These are phyloP conservation scores for Phlebopus sp. DNA, from an alignment of 1,284 basidiomycete species.

Conservation along the genomic window DNA sequence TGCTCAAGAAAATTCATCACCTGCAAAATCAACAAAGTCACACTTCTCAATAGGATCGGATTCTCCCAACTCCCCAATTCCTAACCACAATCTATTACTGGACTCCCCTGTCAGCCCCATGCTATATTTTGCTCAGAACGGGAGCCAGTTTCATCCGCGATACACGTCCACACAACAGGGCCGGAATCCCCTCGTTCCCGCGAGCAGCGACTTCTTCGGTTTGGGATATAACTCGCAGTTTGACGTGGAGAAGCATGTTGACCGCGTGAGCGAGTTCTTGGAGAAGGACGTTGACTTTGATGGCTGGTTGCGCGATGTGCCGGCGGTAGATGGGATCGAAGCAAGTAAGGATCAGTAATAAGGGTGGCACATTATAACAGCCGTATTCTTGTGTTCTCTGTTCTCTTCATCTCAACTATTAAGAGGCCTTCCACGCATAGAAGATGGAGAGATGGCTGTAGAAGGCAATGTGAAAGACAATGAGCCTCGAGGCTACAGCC, in stretches of 20 bases:
- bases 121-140: slow-evolving; percentile 37
- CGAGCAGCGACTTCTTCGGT: slow-evolving; percentile 28
- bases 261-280: slow-evolving; percentile 40
- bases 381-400: slow-evolving; percentile 12
- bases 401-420: slow-evolving; percentile 17
- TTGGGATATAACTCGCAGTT: slow-evolving; percentile 47
- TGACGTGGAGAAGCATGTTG: slow-evolving; percentile 43
- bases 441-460: slow-evolving; percentile 14
- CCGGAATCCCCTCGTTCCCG: slow-evolving; percentile 17
- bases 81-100: slow-evolving; percentile 26
- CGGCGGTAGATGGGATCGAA: slow-evolving; percentile 14
- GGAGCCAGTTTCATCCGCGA: slow-evolving; percentile 37
- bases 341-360: slow-evolving; percentile 12
- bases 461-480: slow-evolving; percentile 27
- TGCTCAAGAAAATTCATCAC: slow-evolving; percentile 25
- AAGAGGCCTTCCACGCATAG: slow-evolving; percentile 9
- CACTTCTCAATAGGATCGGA: slow-evolving; percentile 44
- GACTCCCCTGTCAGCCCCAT: slow-evolving; percentile 39
- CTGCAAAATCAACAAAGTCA: slow-evolving; percentile 36
- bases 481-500: slow-evolving; percentile 29
- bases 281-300: slow-evolving; percentile 46
- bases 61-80: slow-evolving; percentile 28
- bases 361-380: slow-evolving; percentile 12
- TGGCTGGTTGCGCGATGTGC: slow-evolving; percentile 41
- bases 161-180: slow-evolving; percentile 39